Evolutionary conservation across 163 green algal species (phyloP), one percentile per base, ranked within the genome.

Genomic region (Prototheca wickerhamii): DNA sequence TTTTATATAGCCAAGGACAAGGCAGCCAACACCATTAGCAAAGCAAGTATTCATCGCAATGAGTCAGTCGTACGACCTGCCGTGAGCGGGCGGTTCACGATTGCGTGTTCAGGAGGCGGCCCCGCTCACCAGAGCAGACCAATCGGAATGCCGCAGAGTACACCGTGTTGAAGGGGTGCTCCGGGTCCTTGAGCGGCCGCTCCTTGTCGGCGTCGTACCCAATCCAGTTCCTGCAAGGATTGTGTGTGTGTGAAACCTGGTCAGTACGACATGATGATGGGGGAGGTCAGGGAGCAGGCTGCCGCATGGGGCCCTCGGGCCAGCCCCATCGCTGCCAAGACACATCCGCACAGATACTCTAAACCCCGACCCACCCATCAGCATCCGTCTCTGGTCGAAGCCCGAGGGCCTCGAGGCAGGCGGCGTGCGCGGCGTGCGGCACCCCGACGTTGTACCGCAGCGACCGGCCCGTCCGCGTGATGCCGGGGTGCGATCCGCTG

Each of bases 361-460:
- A 6, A 30, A 40, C 33, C 56, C n/a, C 54, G 31, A 57, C 59
- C n/a, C 53, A 56, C 58, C 60, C 65, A 1, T 51, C 23, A 2
- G 43, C 53, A 43, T 71, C 55, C 4, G 43, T 32, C 35, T 78
- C 71, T 4, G 71, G 44, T 29, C 59, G 4, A 20, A 78, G 60
- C 1, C 55, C 53, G 5, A 61, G 33, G 17, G 6, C 10, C 10
- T 18, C 29, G 6, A 78, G 54, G 57, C 70, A 71, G 10, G 44
- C 58, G 0, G 25, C 30, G 42, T 86, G 67, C 29, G 72, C 63
- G 35, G 58, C 46, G 34, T 44, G 37, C 2, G 64, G 18, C 1
- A 78, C 63, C 15, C 64, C 61, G 3, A 83, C 56, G 32, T 67
- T 64, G 42, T 85, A 76, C 1, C 78, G 64, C 37, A 77, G 69